Evolutionary conservation across 441 rosid species (phyloP), one percentile per base, ranked within the genome.

Genomic region (Breynia disticha): DNA sequence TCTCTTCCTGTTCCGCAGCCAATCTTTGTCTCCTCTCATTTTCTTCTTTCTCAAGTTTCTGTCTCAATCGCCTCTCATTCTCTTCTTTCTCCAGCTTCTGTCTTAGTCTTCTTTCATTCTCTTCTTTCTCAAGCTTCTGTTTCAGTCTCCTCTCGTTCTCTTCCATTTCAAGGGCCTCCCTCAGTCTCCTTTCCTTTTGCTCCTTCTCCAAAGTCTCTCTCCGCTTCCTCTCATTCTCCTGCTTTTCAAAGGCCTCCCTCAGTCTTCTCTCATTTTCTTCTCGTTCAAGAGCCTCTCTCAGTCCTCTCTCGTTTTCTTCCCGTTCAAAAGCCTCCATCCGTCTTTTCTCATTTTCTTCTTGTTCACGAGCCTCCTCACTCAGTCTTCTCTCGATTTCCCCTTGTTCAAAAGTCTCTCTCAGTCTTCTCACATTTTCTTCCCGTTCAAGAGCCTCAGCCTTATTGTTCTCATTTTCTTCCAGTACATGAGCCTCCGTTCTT

Each of bases 111-210:
- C 39, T 67, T 62, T 64, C 67, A 11, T 43, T 66, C 63, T 71
- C 81, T 60, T 72, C 80, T 49, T 63, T 68, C 60, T 74, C 76
- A 43, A 32, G 50, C 16, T 65, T 67, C 54, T 75, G 83, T 61
- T 56, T 64, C 49, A 57, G 46, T 65, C 56, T 75, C 72, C 68
- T 78, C 67, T 72, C 76, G 45, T 59, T 62, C 66, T 70, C 80
- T 46, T 72, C 75, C 57, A 42, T 63, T 61, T 75, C 72, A 52
- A 54, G 50, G 42, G 71, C 72, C 57, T 75, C 80, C 56, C 48
- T 66, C 48, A 51, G 51, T 45, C 66, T 67, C 69, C 65, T 72
- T 37, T 70, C 78, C 32, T 55, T 73, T 59, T 74, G 76, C 54
- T 70, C 77, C 21, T 39, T 50, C 39, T 75, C 76, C 56, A 11